These are phyloP conservation scores for Marvania coccoides DNA, from an alignment of 139 green algal species.

Conservation along the genomic window DNA sequence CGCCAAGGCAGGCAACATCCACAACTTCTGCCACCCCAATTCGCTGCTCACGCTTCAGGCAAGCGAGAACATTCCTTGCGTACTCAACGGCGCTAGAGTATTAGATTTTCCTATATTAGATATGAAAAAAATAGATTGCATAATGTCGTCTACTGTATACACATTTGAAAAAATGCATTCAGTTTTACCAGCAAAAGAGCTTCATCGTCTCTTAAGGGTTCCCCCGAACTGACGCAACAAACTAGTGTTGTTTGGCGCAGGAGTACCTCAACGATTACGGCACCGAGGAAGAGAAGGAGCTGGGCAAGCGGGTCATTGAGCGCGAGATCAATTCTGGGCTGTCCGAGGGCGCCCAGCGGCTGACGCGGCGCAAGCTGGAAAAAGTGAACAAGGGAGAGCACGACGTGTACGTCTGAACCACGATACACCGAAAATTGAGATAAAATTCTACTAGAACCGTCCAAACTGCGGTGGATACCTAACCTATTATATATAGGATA, in stretches of 20 bases:
- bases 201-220: not conserved
- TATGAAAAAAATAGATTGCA: too few relatives aligned
- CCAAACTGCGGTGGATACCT: too few relatives aligned
- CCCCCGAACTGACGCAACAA: too few relatives aligned
- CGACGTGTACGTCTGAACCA: conserved; percentile 56
- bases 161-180: not conserved
- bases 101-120: not conserved
- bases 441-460: not conserved
- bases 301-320: conserved; percentile 40
- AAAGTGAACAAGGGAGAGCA: conserved; percentile 52
- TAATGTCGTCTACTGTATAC: not conserved
- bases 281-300: conserved; percentile 29
- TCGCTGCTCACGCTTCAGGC: conserved; percentile 55
- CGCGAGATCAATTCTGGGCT: conserved; percentile 28
- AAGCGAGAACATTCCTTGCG: not conserved
- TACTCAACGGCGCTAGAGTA: not conserved
- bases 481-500: too few relatives aligned
- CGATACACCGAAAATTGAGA: not conserved
- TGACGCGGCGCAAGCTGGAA: conserved; percentile 49
- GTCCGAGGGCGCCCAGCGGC: conserved; percentile 20
- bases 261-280: conserved; percentile 65
- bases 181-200: not conserved
- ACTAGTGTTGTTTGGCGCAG: too few relatives aligned
- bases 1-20: conserved; percentile 64
- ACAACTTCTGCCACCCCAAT: conserved; percentile 76